Evolutionary conservation across 2,329 filamentous ascomycete species (phyloP).

Genomic region (Metarhizium album): DNA sequence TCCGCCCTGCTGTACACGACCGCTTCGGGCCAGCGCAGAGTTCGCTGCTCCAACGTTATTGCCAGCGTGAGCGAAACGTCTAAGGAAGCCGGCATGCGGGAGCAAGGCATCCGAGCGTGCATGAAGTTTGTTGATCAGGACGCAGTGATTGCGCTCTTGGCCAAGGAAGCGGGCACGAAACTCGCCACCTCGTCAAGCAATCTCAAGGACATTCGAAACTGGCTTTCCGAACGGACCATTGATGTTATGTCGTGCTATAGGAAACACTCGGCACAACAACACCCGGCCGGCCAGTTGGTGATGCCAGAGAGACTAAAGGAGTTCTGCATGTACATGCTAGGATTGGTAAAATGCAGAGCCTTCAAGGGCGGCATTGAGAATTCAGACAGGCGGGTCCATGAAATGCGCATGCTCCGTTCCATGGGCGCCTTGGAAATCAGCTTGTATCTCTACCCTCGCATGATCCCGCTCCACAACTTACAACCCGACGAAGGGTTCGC

Average conservation of each 20-base stretch:
- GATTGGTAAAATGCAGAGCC: slow-evolving; percentile 78
- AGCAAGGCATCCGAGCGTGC: slow-evolving; percentile 57
- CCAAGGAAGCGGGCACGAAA: slow-evolving; percentile 88
- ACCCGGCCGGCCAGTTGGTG: slow-evolving; percentile 86
- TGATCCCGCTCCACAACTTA: slow-evolving; percentile 85
- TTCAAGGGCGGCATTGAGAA: slow-evolving; percentile 91
- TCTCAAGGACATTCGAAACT: slow-evolving; percentile 76
- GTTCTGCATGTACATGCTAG: slow-evolving; percentile 91
- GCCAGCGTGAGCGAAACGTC: slow-evolving; percentile 72
- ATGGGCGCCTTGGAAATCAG: slow-evolving; percentile 82
- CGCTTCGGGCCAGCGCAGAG: slow-evolving; percentile 74
- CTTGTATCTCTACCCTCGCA: slow-evolving; percentile 88
- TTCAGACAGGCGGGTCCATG: slow-evolving; percentile 81
- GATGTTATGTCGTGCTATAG: slow-evolving; percentile 87
- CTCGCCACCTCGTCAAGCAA: slow-evolving; percentile 57
- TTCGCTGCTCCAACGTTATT: slow-evolving; percentile 87
- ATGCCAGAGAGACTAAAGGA: slow-evolving; percentile 95
- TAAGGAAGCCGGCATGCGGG: slow-evolving; percentile 26
- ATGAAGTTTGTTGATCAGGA: slow-evolving; percentile 97
- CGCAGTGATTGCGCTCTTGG: slow-evolving; percentile 76
- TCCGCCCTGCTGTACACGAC: slow-evolving; percentile 91
- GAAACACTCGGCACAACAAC: slow-evolving; percentile 77
- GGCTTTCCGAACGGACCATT: slow-evolving; percentile 81
- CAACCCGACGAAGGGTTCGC: slow-evolving; percentile 81
- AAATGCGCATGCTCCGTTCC: slow-evolving; percentile 78